A percentile compares a stretch with the other conserved stretches of the same genome.
Evolutionary conservation across 495 filamentous ascomycete genomes (phyloP).

Genomic region (Trichocladium uniseriatum): DNA sequence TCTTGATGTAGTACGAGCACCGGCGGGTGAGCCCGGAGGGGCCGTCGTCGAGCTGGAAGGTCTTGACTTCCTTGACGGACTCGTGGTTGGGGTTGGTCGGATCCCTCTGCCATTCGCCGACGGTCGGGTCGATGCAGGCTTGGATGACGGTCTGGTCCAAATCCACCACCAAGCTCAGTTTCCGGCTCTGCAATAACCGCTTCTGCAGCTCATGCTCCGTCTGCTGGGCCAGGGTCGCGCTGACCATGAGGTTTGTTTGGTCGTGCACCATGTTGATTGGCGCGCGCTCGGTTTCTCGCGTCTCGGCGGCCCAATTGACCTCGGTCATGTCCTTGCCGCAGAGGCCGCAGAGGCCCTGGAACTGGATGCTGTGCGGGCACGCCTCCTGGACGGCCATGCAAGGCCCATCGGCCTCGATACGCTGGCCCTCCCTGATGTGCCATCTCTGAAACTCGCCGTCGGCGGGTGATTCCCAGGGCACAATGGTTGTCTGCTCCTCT

Average conservation of each 20-base stretch:
- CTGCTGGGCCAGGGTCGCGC: constrained; percentile 60
- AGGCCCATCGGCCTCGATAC: constrained; percentile 49
- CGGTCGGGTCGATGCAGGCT: constrained; percentile 91
- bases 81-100: constrained; percentile 82
- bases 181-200: constrained; percentile 65
- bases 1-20: constrained; percentile 96
- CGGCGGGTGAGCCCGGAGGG: constrained; percentile 52
- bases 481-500: constrained; percentile 52
- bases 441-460: constrained; percentile 71
- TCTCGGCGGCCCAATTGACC: constrained; percentile 42
- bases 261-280: constrained; percentile 90
- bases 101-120: constrained; percentile 90
- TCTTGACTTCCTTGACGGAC: constrained; percentile 74
- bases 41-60: constrained; percentile 85
- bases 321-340: constrained; percentile 97
- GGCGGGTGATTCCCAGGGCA: constrained; percentile 69
- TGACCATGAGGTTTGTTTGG: constrained; percentile 69
- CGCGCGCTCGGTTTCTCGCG: constrained; percentile 62
- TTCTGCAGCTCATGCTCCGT: constrained; percentile 80
- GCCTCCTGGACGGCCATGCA: constrained; percentile 80
- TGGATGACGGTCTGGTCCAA: constrained; percentile 98
- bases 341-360: constrained; percentile 74
- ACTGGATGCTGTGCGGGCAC: constrained; percentile 86
- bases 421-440: constrained; percentile 62
- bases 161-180: constrained; percentile 91